A percentile compares a stretch with the other conserved stretches of the same genome.
These are phyloP conservation scores for Dissophora globulifera DNA, from an alignment of 192 early-diverging fungal genomes.

Conservation along the genomic window DNA sequence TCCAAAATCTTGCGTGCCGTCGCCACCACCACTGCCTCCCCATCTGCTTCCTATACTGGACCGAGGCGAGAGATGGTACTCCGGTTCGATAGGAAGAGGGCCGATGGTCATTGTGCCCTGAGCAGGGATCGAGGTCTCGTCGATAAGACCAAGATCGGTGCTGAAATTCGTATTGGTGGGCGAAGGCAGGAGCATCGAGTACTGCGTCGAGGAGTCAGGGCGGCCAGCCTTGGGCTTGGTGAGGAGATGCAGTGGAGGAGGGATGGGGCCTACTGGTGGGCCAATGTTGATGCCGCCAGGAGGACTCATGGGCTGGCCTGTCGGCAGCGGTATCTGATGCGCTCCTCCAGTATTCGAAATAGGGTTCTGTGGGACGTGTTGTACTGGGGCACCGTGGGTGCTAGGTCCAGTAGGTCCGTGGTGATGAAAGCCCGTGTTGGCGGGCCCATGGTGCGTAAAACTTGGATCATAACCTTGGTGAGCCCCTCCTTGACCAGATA, in stretches of 20 bases:
- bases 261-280: too few species aligned
- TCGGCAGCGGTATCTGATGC: neutral
- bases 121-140: slow-evolving; percentile 16
- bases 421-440: too few species aligned
- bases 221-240: too few species aligned
- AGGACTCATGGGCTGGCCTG: neutral
- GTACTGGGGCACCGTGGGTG: neutral
- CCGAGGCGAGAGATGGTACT: neutral
- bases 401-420: neutral
- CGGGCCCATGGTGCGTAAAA: neutral
- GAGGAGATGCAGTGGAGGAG: neutral
- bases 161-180: slow-evolving; percentile 10
- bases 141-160: slow-evolving; percentile 4
- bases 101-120: slow-evolving; percentile 12
- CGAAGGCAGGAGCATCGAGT: slow-evolving; percentile 13
- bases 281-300: neutral
- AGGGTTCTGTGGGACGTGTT: neutral
- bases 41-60: neutral
- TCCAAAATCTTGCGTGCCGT: slow-evolving; percentile 4
- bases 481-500: neutral
- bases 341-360: neutral
- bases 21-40: neutral
- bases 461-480: neutral
- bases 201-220: slow-evolving; percentile 7
- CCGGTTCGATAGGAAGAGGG: neutral